phyloP scores from a whole-genome alignment of 345 rosid genomes.

The Salix exigua region DNA sequence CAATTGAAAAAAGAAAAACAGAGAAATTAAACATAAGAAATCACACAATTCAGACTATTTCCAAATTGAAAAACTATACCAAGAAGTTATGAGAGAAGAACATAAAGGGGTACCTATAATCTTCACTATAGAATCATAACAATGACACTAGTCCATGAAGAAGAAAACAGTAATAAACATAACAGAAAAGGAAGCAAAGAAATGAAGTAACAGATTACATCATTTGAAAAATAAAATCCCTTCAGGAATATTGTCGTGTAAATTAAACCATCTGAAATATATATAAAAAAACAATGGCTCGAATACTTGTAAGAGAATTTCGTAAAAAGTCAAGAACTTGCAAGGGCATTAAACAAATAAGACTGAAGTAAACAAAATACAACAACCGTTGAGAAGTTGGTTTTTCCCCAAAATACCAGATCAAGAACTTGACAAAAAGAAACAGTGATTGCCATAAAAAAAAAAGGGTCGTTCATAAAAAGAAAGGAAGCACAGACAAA shows the following conservation, averaged over 20 bases:
- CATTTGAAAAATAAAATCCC: background rate
- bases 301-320: too few species aligned
- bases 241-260: background rate
- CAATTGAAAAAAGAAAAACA: background rate
- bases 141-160: background rate
- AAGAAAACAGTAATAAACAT: background rate
- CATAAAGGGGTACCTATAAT: background rate
- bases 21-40: background rate
- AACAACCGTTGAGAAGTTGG: background rate
- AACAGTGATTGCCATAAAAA: background rate
- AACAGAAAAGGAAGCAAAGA: background rate
- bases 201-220: background rate
- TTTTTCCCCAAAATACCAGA: background rate
- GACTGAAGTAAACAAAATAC: too few species aligned
- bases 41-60: background rate
- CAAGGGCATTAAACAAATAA: background rate
- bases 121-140: background rate
- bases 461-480: too few species aligned
- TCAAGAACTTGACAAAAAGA: background rate
- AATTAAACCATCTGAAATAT: background rate
- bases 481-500: background rate
- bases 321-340: background rate
- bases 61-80: background rate
- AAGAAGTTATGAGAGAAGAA: background rate
- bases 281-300: background rate